phyloP scores from a whole-genome alignment of 192 early-diverging fungal genomes.

The Gorgonomyces haynaldii region DNA sequence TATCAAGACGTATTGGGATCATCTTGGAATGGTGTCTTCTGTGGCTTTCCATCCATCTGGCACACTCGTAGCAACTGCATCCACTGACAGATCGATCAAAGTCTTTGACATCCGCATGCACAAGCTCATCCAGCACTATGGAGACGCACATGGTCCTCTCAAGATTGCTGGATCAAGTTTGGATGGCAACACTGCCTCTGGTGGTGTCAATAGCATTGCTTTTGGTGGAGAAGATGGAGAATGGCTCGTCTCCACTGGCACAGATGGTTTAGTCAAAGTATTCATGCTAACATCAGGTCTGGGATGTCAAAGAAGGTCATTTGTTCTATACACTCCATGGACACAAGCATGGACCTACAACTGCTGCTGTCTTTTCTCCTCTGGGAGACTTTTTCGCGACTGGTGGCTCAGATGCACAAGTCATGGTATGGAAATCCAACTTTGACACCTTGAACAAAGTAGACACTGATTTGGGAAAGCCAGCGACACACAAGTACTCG shows the following conservation, averaged over 20 bases:
- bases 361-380: conserved; percentile 41
- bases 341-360: conserved; percentile 44
- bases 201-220: conserved; percentile 43
- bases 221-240: conserved; percentile 44
- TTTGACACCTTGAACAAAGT: conserved; percentile 21
- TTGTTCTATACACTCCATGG: conserved; percentile 52
- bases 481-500: too few species aligned
- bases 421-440: conserved; percentile 52
- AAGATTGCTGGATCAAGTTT: conserved; percentile 1
- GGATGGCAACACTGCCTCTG: conserved; percentile 11
- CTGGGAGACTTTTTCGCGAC: conserved; percentile 46
- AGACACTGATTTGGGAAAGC: too few species aligned
- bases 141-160: conserved; percentile 31
- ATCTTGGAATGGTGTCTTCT: conserved; percentile 37
- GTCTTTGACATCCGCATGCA: conserved; percentile 49
- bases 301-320: conserved; percentile 53
- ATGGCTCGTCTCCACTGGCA: conserved; percentile 43
- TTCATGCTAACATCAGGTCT: too few species aligned
- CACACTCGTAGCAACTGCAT: conserved; percentile 35
- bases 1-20: conserved; percentile 51
- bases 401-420: conserved; percentile 40
- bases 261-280: conserved; percentile 46
- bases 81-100: conserved; percentile 43
- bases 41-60: conserved; percentile 45
- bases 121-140: conserved; percentile 46